Conservation (phyloP, 2,329 filamentous ascomycete species). For the Elsinoe batatas region DNA sequence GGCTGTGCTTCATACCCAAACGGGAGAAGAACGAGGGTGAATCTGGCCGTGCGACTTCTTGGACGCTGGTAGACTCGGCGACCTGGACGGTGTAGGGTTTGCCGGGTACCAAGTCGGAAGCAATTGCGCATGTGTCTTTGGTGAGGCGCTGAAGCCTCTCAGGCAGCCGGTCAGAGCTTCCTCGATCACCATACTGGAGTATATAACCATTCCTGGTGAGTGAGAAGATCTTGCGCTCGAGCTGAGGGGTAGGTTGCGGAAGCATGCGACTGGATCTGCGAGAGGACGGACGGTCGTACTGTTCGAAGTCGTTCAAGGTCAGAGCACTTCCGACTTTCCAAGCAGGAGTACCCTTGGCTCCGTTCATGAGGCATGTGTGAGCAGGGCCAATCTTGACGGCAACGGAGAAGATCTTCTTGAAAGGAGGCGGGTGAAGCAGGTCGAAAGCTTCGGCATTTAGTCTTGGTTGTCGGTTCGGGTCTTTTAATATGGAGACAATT, state of each 20-base stretch:
- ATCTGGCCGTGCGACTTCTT: conserved; percentile 42
- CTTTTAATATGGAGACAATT: background rate
- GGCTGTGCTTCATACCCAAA: conserved; percentile 49
- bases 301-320: background rate
- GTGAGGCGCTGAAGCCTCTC: conserved; percentile 64
- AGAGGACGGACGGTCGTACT: background rate
- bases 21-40: conserved; percentile 55
- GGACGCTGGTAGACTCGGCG: conserved; percentile 50
- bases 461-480: conserved; percentile 1
- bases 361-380: conserved; percentile 7
- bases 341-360: background rate
- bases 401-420: conserved; percentile 8
- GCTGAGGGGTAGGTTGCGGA: conserved; percentile 37
- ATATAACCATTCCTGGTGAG: conserved; percentile 62
- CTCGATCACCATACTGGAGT: conserved; percentile 63
- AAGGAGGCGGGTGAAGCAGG: conserved; percentile 5
- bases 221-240: conserved; percentile 60
- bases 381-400: conserved; percentile 8
- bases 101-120: conserved; percentile 68
- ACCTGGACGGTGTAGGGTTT: conserved; percentile 73
- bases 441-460: conserved; percentile 1
- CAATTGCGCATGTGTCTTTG: conserved; percentile 69
- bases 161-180: conserved; percentile 59
- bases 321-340: background rate
- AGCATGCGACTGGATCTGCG: conserved; percentile 26